Percentiles rank a stretch among this genome's conserved stretches.
These are phyloP conservation scores for Calocybe gangraenosa DNA, from an alignment of 768 basidiomycete species.

Conservation along the genomic window DNA sequence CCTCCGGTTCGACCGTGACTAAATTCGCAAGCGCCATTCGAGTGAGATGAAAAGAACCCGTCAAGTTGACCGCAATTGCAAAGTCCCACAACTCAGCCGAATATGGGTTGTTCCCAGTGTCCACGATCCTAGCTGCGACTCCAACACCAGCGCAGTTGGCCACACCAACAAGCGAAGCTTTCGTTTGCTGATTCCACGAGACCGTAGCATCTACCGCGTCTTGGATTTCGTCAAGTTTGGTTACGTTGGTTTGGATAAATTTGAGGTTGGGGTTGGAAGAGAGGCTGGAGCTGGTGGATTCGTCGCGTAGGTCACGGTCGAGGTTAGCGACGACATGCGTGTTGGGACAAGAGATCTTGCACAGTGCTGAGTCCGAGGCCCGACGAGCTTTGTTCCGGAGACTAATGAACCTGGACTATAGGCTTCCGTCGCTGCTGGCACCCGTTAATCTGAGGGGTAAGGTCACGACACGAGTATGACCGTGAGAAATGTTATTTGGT, in stretches of 20 bases:
- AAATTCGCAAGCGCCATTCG: conserved; percentile 48
- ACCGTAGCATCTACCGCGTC: conserved; percentile 34
- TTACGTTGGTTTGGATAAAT: conserved; percentile 39
- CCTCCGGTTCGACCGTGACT: conserved; percentile 42
- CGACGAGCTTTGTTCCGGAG: no score
- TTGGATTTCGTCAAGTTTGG: conserved; percentile 28
- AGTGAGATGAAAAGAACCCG: conserved; percentile 57
- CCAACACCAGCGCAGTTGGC: conserved; percentile 58
- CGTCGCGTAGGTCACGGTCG: conserved; percentile 39
- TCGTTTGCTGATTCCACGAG: conserved; percentile 35
- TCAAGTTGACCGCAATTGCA: conserved; percentile 49
- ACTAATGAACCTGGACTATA: no score
- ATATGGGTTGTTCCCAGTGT: conserved; percentile 42
- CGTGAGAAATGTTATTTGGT: no score
- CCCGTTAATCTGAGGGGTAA: no score
- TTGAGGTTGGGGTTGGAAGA: conserved; percentile 22
- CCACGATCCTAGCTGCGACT: conserved; percentile 40
- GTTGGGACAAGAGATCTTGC: conserved; percentile 35
- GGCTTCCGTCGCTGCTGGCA: no score
- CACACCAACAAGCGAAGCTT: conserved; percentile 47
- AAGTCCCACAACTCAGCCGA: conserved; percentile 49
- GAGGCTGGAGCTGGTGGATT: conserved; percentile 13
- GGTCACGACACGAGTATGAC: no score
- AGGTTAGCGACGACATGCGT: conserved; percentile 44
- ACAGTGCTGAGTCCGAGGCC: no score